These are phyloP conservation scores for Trichosporon ovoides DNA, from an alignment of 1,284 basidiomycete species.

Conservation along the genomic window DNA sequence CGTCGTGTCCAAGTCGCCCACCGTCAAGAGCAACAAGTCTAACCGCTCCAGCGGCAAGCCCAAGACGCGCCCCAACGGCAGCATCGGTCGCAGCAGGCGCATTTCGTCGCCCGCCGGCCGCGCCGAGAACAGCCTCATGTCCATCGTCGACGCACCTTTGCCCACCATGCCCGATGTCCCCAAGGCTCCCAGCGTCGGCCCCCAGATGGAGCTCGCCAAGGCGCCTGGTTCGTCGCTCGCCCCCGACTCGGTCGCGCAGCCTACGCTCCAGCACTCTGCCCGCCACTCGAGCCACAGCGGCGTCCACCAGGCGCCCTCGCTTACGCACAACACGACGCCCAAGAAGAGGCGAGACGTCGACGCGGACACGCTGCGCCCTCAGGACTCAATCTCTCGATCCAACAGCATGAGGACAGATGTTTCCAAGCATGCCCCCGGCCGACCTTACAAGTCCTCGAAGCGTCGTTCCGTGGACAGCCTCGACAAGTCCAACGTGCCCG, in stretches of 20 bases:
- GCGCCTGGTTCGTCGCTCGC: constrained; percentile 42
- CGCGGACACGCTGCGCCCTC: constrained; percentile 14
- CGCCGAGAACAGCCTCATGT: constrained; percentile 33
- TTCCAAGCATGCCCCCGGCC: not conserved
- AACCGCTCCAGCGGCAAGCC: constrained; percentile 19
- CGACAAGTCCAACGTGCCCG: constrained; percentile 16
- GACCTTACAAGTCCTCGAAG: not conserved
- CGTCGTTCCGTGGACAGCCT: constrained; percentile 9
- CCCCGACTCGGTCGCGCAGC: not conserved
- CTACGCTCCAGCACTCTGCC: not conserved
- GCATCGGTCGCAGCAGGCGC: constrained; percentile 25
- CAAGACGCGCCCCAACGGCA: constrained; percentile 32
- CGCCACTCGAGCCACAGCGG: not conserved
- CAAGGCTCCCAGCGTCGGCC: constrained; percentile 42
- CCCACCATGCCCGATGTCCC: constrained; percentile 47
- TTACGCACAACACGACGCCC: not conserved
- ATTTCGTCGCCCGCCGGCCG: constrained; percentile 25
- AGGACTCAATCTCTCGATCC: constrained; percentile 28
- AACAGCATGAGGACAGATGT: constrained; percentile 14
- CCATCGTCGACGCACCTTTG: constrained; percentile 29
- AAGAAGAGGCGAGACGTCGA: constrained; percentile 10
- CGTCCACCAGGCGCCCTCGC: not conserved
- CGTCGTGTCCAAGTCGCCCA: constrained; percentile 8
- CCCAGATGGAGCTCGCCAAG: constrained; percentile 37
- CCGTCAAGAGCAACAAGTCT: constrained; percentile 12